Conservation (phyloP, 257 asterid genomes). For the Solanum pinnatisectum region DNA sequence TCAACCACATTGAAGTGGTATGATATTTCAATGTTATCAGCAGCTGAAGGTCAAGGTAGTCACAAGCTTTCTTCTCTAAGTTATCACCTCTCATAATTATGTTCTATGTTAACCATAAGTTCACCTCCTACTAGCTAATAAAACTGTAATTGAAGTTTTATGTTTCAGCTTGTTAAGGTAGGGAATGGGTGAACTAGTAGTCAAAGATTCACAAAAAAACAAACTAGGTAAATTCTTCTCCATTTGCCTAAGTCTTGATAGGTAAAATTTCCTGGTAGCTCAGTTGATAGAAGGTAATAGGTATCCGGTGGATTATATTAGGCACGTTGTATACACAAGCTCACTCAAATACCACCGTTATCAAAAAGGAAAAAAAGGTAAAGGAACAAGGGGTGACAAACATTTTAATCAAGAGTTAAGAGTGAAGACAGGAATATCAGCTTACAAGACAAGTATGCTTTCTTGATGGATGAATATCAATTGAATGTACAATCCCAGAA, state of each 20-base stretch:
- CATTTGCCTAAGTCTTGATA: background rate
- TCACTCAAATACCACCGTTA: background rate
- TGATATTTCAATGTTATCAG: background rate
- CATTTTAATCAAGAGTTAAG: background rate
- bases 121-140: background rate
- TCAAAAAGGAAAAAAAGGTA: background rate
- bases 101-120: background rate
- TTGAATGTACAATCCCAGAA: conserved; percentile 73
- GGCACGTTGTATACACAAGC: background rate
- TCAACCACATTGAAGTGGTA: background rate
- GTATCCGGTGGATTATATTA: background rate
- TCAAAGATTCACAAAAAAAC: background rate
- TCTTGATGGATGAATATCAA: conserved; percentile 83
- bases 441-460: conserved; percentile 93
- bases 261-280: background rate
- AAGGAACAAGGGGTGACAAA: background rate
- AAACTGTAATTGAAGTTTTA: background rate
- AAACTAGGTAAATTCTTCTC: background rate
- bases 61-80: background rate
- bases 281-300: background rate
- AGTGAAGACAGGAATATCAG: background rate
- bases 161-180: background rate
- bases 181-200: background rate
- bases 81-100: background rate
- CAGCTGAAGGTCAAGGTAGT: background rate